Evolutionary conservation across 2,329 filamentous ascomycete genomes (phyloP).

Genomic region (Ascochyta koolunga): DNA sequence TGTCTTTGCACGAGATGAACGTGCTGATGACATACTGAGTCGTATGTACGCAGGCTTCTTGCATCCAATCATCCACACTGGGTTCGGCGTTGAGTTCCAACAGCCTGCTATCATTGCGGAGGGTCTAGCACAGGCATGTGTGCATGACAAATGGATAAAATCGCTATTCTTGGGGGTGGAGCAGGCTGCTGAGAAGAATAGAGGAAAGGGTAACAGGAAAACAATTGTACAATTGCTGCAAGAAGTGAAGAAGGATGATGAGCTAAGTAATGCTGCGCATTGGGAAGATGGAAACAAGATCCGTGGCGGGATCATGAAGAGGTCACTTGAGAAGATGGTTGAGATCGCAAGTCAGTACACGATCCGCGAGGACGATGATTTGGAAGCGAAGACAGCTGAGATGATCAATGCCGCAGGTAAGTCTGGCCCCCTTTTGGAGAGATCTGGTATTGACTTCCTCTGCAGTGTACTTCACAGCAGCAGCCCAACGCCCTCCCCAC

Average conservation of each 20-base stretch:
- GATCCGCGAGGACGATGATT: conserved; percentile 59
- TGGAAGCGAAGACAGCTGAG: conserved; percentile 64
- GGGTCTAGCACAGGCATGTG: conserved; percentile 75
- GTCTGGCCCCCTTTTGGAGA: conserved; percentile 9
- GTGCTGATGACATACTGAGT: conserved; percentile 71
- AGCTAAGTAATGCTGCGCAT: conserved; percentile 60
- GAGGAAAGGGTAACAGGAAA: conserved; percentile 26
- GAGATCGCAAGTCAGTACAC: conserved; percentile 62
- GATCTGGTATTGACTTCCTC: neutral
- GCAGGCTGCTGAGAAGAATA: conserved; percentile 47
- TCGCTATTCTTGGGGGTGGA: conserved; percentile 63
- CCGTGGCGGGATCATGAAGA: conserved; percentile 69
- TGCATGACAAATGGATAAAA: conserved; percentile 66
- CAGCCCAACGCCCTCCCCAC: conserved; percentile 65
- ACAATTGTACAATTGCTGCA: conserved; percentile 66
- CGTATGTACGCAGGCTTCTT: conserved; percentile 73
- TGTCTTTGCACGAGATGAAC: conserved; percentile 69
- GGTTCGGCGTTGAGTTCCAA: conserved; percentile 81
- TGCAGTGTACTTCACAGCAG: conserved; percentile 61
- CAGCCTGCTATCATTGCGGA: conserved; percentile 83
- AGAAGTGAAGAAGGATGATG: conserved; percentile 62
- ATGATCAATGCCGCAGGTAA: conserved; percentile 71
- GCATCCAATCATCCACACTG: conserved; percentile 83
- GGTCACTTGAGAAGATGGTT: conserved; percentile 69
- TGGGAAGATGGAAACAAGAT: conserved; percentile 68